Conservation (phyloP, 345 rosid genomes). For the Ailanthus altissimus region DNA sequence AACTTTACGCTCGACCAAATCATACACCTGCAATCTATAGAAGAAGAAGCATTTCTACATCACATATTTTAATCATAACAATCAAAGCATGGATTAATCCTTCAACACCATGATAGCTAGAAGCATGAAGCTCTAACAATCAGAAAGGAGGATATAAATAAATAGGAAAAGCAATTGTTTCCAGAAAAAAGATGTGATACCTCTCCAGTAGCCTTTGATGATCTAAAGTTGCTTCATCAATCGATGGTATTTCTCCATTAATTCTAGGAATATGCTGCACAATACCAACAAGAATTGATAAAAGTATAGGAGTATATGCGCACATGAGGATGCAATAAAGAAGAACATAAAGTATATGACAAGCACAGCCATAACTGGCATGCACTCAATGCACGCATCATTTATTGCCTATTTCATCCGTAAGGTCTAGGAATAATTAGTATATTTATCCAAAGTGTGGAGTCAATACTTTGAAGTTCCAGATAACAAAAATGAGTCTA, state of each 20-base stretch:
- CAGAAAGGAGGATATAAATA: not conserved
- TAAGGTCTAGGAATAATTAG: not conserved
- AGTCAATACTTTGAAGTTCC: not conserved
- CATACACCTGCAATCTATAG: slow-evolving; percentile 60
- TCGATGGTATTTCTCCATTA: slow-evolving; percentile 64
- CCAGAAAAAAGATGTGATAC: slow-evolving; percentile 29
- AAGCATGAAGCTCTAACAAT: not conserved
- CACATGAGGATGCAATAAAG: slow-evolving; percentile 4
- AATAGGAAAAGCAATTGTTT: not conserved
- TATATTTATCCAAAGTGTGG: not conserved
- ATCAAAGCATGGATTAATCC: not conserved
- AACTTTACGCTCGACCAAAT: slow-evolving; percentile 65
- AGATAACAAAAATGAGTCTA: not conserved
- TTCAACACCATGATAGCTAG: not conserved
- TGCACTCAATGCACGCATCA: not conserved
- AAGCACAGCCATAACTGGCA: not conserved
- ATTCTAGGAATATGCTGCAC: slow-evolving; percentile 62
- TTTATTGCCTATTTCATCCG: not conserved
- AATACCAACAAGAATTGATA: slow-evolving; percentile 11
- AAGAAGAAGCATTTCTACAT: not conserved
- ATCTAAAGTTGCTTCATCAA: slow-evolving; percentile 64
- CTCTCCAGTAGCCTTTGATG: slow-evolving; percentile 66
- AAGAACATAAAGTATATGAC: slow-evolving; percentile 1
- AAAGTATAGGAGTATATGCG: slow-evolving; percentile 6
- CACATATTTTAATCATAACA: not conserved